Conservation (phyloP, 2,329 filamentous ascomycete genomes). For the Fusarium sp. region DNA sequence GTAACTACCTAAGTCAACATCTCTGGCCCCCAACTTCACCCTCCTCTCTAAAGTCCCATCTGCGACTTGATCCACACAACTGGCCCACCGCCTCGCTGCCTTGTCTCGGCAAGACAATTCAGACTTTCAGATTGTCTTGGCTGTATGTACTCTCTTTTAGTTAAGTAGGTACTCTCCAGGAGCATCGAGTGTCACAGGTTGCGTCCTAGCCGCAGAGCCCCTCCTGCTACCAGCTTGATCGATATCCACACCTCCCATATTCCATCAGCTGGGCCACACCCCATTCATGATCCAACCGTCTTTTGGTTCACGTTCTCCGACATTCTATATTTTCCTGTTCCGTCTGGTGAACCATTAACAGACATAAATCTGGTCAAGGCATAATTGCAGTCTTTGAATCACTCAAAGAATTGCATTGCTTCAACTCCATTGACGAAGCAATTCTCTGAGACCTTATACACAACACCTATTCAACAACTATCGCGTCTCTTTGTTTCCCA, state of each 20-base stretch:
- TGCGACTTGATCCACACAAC: constrained; percentile 28
- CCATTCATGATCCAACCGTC: constrained; percentile 22
- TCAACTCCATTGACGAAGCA: background rate
- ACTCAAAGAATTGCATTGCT: background rate
- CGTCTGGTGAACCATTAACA: background rate
- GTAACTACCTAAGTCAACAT: background rate
- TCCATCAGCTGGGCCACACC: constrained; percentile 18
- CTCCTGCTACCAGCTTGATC: constrained; percentile 21
- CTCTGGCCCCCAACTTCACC: constrained; percentile 21
- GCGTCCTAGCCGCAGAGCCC: constrained; percentile 37
- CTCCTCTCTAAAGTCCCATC: constrained; percentile 17
- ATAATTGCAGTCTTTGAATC: background rate
- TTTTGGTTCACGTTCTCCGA: constrained; percentile 1
- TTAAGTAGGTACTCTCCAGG: background rate
- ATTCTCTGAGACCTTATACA: background rate
- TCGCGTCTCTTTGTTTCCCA: constrained; percentile 33
- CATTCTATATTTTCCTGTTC: constrained; percentile 5
- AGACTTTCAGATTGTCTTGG: background rate
- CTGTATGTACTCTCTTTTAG: constrained; percentile 1
- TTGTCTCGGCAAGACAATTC: constrained; percentile 22
- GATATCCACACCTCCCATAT: constrained; percentile 29
- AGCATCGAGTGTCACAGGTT: constrained; percentile 29
- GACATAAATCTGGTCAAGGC: background rate
- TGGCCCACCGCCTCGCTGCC: constrained; percentile 27
- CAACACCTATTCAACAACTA: background rate